Evolutionary conservation across 2,329 filamentous ascomycete genomes (phyloP), one percentile per base, ranked within the genome.

Genomic region (Botryotinia narcissicola): DNA sequence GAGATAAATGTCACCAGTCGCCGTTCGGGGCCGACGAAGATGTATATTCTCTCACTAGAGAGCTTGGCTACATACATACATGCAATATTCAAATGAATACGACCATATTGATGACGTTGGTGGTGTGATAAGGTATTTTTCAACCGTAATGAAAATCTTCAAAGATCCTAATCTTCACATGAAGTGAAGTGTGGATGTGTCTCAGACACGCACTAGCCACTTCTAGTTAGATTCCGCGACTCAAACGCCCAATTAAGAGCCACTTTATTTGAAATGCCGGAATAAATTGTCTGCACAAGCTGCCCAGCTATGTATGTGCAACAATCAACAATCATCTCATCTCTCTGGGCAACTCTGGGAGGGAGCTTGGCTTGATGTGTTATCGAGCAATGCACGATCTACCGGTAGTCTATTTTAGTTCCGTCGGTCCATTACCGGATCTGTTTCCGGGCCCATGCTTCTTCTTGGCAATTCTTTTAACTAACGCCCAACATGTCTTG

Each of bases 1-100:
- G 37, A 22, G 40, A 69, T 32, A 44, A 5, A 59, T 59, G n/a
- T 57, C 48, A 37, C 4, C 48, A 12, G 35, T 20, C 66, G 35
- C 25, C 51, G 29, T n/a, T 68, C 44, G 63, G 44, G 48, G 48
- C 20, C 66, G 40, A 18, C 48, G 12, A 69, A 42, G 32, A 42
- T 69, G 40, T 42, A 68, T 69, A 48, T 68, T 57, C 66, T 57
- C 66, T 69, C 66, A 57, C 66, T 69, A 69, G 51, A 69, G 66
- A 69, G 66, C 66, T 69, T 69, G 51, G 66, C 66, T 57, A 69
- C 66, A 68, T 68, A 40, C n/a, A 63, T 67, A 9, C 32, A 57
- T 57, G 48, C 35, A 67, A 20, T 54, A 29, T 68, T 54, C 48
- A 42, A n/a, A 68, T 57, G 48, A 68, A 54, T 32, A 40, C 25